Evolutionary conservation across 139 green algal genomes (phyloP).

Genomic region (Nannochloris sp.): DNA sequence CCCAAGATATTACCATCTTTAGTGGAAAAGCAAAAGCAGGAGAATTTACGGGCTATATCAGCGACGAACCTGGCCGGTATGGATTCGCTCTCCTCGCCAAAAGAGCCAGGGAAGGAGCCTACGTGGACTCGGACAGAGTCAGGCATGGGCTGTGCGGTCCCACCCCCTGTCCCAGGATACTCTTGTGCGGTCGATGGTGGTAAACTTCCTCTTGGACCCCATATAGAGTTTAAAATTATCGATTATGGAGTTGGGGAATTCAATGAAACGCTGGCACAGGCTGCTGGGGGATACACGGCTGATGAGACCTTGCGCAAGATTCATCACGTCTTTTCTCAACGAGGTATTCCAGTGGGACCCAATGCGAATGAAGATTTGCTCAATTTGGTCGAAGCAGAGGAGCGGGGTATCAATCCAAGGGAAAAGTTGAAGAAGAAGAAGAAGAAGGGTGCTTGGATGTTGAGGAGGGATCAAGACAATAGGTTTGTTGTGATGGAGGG

Average conservation of each 20-base stretch:
- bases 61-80: background rate
- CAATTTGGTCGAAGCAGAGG: background rate
- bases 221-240: constrained; percentile 24
- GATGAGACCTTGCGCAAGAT: background rate
- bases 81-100: background rate
- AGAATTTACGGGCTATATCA: background rate
- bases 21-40: background rate
- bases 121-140: background rate
- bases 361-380: background rate
- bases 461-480: background rate
- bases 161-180: constrained; percentile 9
- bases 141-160: background rate
- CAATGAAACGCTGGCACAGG: constrained; percentile 5
- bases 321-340: background rate
- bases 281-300: constrained; percentile 9
- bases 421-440: background rate
- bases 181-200: constrained; percentile 12
- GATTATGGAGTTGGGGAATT: constrained; percentile 17
- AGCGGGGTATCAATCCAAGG: background rate
- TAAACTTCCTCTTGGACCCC: constrained; percentile 17
- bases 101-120: background rate
- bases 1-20: background rate
- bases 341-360: background rate
- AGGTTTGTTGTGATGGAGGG: background rate
- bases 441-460: background rate